Conservation (phyloP, 257 asterid genomes). For the Nyctanthes arbortristis region DNA sequence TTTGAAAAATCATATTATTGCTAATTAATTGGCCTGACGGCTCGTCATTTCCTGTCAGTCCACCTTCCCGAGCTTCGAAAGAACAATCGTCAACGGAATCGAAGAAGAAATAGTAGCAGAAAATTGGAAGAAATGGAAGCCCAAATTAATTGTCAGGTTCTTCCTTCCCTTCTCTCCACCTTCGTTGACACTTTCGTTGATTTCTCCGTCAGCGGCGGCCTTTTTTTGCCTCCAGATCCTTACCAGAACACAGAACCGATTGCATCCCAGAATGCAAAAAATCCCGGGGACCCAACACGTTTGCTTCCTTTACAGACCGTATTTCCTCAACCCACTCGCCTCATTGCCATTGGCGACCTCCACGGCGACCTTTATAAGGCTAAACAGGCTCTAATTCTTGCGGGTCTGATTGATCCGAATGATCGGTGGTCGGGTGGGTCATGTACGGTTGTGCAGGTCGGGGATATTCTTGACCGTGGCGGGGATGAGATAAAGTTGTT, state of each 20-base stretch:
- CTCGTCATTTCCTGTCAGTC: neutral
- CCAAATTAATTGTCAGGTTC: conserved; percentile 45
- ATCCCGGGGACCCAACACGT: neutral
- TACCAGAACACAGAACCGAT: neutral
- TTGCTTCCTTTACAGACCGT: conserved; percentile 46
- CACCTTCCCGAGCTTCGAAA: neutral
- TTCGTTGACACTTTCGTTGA: conserved; percentile 84
- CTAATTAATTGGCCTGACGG: neutral
- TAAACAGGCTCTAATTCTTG: conserved; percentile 68
- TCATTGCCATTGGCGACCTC: conserved; percentile 85
- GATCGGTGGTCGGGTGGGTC: conserved; percentile 85
- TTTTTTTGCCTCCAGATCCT: conserved; percentile 58
- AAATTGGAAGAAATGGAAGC: conserved; percentile 25
- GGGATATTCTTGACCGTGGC: conserved; percentile 91
- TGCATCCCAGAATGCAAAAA: neutral
- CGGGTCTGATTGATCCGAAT: conserved; percentile 58
- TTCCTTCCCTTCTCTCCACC: conserved; percentile 62
- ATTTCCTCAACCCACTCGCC: conserved; percentile 66
- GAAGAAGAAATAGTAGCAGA: neutral
- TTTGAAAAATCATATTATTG: too few species aligned
- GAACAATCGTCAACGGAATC: neutral
- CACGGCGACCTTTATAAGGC: conserved; percentile 91
- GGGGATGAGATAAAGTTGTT: conserved; percentile 83
- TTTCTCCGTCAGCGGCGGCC: conserved; percentile 90
- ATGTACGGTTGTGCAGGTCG: conserved; percentile 84